Conservation (phyloP, 768 basidiomycete species). For the Xerocomellus amylosporus region DNA sequence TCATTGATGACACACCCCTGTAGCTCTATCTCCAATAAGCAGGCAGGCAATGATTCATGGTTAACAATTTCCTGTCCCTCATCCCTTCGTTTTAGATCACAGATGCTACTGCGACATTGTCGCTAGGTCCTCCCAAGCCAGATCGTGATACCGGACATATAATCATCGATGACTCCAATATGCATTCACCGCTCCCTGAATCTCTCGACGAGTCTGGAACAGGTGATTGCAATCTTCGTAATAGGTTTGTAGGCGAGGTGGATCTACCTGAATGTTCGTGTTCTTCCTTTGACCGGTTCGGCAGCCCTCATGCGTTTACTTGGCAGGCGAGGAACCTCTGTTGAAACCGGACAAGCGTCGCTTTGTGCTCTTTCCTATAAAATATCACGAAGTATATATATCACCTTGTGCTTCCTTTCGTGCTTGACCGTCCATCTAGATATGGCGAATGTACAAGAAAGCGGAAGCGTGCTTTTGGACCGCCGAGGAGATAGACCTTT, state of each 20-base stretch:
- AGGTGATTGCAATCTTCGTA: not conserved
- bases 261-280: conserved; percentile 20
- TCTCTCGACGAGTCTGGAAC: not conserved
- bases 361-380: conserved; percentile 91
- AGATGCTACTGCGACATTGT: conserved; percentile 2
- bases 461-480: conserved; percentile 94
- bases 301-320: not conserved
- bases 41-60: not conserved
- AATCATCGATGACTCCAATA: not conserved
- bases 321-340: conserved; percentile 62
- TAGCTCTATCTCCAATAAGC: not conserved
- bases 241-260: conserved; percentile 18
- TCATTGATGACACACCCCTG: not conserved
- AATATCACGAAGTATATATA: conserved; percentile 76
- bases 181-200: not conserved
- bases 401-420: not conserved
- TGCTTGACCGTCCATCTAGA: conserved; percentile 42
- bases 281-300: not conserved
- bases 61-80: not conserved
- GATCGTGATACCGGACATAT: not conserved
- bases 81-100: conserved; percentile 1
- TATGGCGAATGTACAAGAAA: conserved; percentile 94
- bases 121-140: conserved; percentile 1
- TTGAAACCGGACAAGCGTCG: conserved; percentile 70
- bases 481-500: conserved; percentile 87